Conservation (phyloP, 2,329 filamentous ascomycete genomes). For the Coniella vitis region DNA sequence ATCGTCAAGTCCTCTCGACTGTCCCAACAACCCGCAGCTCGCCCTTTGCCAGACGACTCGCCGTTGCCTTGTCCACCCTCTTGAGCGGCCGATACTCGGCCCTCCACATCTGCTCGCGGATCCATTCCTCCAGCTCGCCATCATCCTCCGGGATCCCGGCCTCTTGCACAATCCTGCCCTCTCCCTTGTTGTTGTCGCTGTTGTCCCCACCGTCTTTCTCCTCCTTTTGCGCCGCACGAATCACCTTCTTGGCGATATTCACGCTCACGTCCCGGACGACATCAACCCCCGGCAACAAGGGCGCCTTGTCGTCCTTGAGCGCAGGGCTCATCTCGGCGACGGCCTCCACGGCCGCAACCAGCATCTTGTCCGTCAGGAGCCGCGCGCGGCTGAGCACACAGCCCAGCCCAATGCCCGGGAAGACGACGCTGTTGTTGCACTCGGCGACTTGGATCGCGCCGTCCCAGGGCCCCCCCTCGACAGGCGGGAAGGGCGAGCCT, state of each 20-base stretch:
- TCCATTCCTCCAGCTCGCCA: conserved; percentile 60
- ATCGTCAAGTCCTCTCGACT: conserved; percentile 19
- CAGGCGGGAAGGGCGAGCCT: conserved; percentile 73
- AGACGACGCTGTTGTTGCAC: conserved; percentile 83
- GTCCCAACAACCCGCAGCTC: conserved; percentile 46
- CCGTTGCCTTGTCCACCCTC: conserved; percentile 44
- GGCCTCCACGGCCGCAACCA: conserved; percentile 71
- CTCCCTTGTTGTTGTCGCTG: too few relatives aligned
- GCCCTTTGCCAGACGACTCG: conserved; percentile 52
- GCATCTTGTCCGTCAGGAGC: conserved; percentile 68
- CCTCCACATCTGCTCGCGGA: conserved; percentile 75
- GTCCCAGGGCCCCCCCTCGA: conserved; percentile 53
- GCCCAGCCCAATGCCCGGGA: conserved; percentile 80
- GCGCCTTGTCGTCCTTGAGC: conserved; percentile 52
- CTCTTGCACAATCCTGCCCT: conserved; percentile 48
- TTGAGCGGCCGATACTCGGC: conserved; percentile 59
- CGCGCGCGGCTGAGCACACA: conserved; percentile 62
- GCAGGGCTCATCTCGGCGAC: conserved; percentile 68
- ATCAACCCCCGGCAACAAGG: conserved; percentile 69
- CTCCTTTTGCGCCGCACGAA: conserved; percentile 63
- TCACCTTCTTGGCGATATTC: conserved; percentile 68
- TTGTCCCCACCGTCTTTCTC: conserved; percentile 7
- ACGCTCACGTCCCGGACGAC: conserved; percentile 71
- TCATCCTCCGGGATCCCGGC: conserved; percentile 54
- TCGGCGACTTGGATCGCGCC: conserved; percentile 55